phyloP scores from a whole-genome alignment of 2,329 filamentous ascomycete species.

The Penicillium hordei region DNA sequence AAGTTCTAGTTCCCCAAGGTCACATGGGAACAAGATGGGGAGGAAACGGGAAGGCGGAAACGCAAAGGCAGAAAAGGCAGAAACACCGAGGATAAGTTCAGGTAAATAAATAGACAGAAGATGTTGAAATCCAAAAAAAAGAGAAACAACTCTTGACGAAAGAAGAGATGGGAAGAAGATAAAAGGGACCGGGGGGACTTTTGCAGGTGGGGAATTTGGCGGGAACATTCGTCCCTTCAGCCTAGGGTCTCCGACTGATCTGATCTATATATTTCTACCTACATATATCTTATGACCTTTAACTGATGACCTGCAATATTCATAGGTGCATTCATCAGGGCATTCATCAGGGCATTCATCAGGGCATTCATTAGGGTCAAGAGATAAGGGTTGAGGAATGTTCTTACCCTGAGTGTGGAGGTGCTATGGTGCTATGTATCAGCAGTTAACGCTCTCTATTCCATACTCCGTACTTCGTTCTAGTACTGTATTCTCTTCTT shows the following conservation, averaged over 20 bases:
- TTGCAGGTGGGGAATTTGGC: conserved; percentile 8
- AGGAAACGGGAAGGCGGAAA: background rate
- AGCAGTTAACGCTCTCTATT: background rate
- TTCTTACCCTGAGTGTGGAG: background rate
- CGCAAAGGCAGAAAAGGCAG: background rate
- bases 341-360: background rate
- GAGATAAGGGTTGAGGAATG: background rate
- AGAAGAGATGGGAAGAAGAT: background rate
- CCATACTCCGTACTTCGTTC: background rate
- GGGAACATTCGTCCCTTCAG: background rate
- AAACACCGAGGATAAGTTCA: background rate
- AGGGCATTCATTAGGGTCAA: background rate
- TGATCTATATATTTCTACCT: background rate
- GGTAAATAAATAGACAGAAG: background rate
- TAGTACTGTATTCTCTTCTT: background rate
- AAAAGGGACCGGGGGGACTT: conserved; percentile 2
- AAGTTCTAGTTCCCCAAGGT: background rate
- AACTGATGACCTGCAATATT: background rate
- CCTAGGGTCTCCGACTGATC: background rate
- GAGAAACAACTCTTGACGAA: background rate
- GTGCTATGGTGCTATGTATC: too few relatives aligned
- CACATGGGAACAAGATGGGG: conserved; percentile 3
- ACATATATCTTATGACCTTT: background rate
- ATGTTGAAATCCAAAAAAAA: background rate
- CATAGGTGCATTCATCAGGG: background rate